Evolutionary conservation across 108 stramenopile genomes (phyloP).

Genomic region (Discostella stelligeroides): DNA sequence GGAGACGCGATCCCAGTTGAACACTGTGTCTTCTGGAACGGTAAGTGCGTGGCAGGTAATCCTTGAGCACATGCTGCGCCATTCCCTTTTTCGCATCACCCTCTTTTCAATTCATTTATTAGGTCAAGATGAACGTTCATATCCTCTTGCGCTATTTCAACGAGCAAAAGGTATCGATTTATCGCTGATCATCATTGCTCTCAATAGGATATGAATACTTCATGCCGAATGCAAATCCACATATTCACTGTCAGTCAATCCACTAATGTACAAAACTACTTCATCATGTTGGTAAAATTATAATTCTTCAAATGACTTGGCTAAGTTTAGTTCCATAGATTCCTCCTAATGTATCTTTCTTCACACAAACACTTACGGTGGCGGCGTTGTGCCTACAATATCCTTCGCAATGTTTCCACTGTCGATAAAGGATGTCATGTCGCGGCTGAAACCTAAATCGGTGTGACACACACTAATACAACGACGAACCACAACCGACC

Average conservation of each 20-base stretch:
- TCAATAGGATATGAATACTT: no score
- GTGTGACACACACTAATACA: slow-evolving; percentile 49
- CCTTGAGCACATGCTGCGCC: no score
- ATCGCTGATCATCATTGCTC: no score
- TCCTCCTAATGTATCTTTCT: slow-evolving; percentile 4
- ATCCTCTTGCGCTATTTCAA: slow-evolving; percentile 23
- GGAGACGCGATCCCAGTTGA: slow-evolving; percentile 54
- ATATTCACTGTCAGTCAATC: no score
- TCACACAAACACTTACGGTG: slow-evolving; percentile 39
- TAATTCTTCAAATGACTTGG: no score
- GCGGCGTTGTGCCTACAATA: slow-evolving; percentile 47
- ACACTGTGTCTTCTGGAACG: slow-evolving; percentile 52
- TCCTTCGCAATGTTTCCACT: slow-evolving; percentile 45
- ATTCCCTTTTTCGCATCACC: background rate
- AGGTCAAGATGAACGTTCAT: slow-evolving; percentile 19
- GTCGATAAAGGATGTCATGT: slow-evolving; percentile 26
- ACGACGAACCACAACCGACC: slow-evolving; percentile 85
- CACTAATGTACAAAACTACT: no score
- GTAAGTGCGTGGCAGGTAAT: no score
- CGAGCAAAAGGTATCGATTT: slow-evolving; percentile 28
- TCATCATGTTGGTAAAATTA: no score
- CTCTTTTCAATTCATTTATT: background rate
- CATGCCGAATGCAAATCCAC: no score
- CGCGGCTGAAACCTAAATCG: slow-evolving; percentile 37
- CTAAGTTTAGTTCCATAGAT: no score